phyloP scores from a whole-genome alignment of 495 filamentous ascomycete species.

The Sordaria brevicollis region DNA sequence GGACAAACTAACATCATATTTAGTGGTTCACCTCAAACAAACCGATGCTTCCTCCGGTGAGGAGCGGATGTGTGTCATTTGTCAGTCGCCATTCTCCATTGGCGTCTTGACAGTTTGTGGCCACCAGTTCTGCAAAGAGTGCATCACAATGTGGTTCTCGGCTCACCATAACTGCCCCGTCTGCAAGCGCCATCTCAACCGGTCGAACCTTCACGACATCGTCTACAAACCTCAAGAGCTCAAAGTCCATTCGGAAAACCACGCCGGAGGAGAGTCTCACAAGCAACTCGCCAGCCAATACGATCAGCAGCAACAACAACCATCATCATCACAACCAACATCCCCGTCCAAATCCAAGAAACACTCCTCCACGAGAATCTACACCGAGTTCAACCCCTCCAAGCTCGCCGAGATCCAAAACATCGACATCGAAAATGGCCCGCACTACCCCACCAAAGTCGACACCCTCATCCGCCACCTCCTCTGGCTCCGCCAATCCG shows the following conservation, averaged over 20 bases:
- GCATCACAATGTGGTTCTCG: constrained; percentile 65
- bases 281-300: background rate
- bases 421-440: constrained; percentile 54
- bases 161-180: constrained; percentile 56
- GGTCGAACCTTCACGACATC: constrained; percentile 66
- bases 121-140: constrained; percentile 82
- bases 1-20: constrained; percentile 6
- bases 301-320: background rate
- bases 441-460: constrained; percentile 78
- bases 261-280: background rate
- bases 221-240: constrained; percentile 68
- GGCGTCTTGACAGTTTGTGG: constrained; percentile 86
- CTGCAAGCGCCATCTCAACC: constrained; percentile 58
- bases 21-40: constrained; percentile 38
- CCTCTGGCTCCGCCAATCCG: constrained; percentile 70
- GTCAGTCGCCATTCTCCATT: constrained; percentile 56
- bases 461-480: constrained; percentile 75
- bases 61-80: constrained; percentile 68
- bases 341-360: constrained; percentile 9
- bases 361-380: constrained; percentile 45
- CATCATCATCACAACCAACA: background rate
- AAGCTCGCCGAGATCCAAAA: constrained; percentile 72
- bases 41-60: constrained; percentile 46
- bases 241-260: constrained; percentile 54
- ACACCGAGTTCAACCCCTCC: constrained; percentile 59